Evolutionary conservation across 495 filamentous ascomycete genomes (phyloP).

Genomic region (Bacidia rubella): DNA sequence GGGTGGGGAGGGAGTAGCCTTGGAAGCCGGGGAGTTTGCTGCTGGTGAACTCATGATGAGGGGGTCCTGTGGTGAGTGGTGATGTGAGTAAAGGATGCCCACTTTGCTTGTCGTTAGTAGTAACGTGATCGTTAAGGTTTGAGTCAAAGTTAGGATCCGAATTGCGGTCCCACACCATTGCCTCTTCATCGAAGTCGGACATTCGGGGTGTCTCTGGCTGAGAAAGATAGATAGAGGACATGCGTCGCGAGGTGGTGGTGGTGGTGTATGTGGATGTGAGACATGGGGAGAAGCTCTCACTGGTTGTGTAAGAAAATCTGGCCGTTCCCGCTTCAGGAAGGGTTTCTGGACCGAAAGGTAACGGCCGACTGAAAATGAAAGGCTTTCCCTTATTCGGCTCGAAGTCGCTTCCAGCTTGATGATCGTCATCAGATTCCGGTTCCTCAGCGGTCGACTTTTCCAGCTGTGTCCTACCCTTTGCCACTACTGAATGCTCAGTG

Average conservation of each 20-base stretch:
- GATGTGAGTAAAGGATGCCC: not conserved
- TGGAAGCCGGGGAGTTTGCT: slow-evolving; percentile 8
- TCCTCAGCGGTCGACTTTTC: too few relatives aligned
- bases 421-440: too few relatives aligned
- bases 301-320: slow-evolving; percentile 10
- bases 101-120: too few relatives aligned
- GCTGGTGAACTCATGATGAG: not conserved
- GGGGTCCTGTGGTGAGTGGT: not conserved
- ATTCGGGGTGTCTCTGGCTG: slow-evolving; percentile 15
- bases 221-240: slow-evolving; percentile 17
- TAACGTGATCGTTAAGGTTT: not conserved
- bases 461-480: too few relatives aligned
- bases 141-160: slow-evolving; percentile 2
- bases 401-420: too few relatives aligned
- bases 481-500: too few relatives aligned
- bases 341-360: not conserved
- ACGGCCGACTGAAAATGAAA: not conserved
- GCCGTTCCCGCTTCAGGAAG: slow-evolving; percentile 4
- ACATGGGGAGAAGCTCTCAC: slow-evolving; percentile 12
- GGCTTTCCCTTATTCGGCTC: too few relatives aligned
- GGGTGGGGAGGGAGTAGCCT: slow-evolving; percentile 15
- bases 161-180: not conserved
- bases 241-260: slow-evolving; percentile 7
- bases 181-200: slow-evolving; percentile 13
- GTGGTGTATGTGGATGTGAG: slow-evolving; percentile 7